Conservation (phyloP, 129 eudicot genomes). For the Logfia minima region DNA sequence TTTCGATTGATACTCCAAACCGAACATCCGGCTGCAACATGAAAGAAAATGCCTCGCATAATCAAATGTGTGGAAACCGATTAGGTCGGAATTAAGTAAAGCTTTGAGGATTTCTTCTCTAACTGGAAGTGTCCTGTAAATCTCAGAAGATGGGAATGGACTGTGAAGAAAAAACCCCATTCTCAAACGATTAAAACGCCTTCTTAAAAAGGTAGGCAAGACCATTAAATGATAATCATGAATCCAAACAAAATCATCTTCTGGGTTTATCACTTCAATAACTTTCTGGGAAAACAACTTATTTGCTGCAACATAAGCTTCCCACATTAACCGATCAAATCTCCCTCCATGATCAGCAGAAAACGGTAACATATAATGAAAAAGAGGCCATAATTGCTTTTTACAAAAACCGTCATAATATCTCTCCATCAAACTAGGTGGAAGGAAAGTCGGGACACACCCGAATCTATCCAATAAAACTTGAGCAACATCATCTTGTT, state of each 20-base stretch:
- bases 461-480: conserved; percentile 59
- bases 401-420: conserved; percentile 72
- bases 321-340: conserved; percentile 71
- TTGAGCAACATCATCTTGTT: conserved; percentile 70
- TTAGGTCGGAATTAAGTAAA: conserved; percentile 62
- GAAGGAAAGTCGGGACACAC: conserved; percentile 68
- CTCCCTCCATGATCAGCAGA: conserved; percentile 69
- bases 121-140: conserved; percentile 79
- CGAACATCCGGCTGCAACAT: conserved; percentile 82
- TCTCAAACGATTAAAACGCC: conserved; percentile 70
- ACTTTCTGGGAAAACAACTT: conserved; percentile 67
- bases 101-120: conserved; percentile 76
- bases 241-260: conserved; percentile 78
- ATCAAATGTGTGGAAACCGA: conserved; percentile 81
- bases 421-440: conserved; percentile 55
- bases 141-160: conserved; percentile 81
- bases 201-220: conserved; percentile 65
- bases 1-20: conserved; percentile 74
- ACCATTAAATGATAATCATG: conserved; percentile 85
- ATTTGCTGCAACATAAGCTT: conserved; percentile 70
- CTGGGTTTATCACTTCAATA: conserved; percentile 75
- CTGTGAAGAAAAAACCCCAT: conserved; percentile 84
- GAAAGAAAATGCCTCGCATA: conserved; percentile 80
- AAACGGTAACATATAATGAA: conserved; percentile 71
- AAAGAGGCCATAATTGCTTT: conserved; percentile 78